Evolutionary conservation across 2,329 filamentous ascomycete genomes (phyloP).

Genomic region (Rhytidhysteron rufulum): DNA sequence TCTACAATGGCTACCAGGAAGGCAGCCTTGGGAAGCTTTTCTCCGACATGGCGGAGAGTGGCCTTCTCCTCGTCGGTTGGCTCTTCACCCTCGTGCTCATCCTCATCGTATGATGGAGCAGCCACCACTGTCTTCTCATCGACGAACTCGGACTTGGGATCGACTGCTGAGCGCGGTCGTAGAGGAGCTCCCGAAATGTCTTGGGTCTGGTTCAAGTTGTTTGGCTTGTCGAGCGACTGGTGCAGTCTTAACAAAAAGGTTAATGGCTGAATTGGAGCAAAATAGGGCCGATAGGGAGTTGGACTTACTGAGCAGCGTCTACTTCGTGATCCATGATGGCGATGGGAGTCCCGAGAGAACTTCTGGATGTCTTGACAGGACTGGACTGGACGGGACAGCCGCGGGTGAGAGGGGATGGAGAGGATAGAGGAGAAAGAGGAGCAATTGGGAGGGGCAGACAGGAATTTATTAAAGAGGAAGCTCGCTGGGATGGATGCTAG

Average conservation of each 20-base stretch:
- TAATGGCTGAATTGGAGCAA: neutral
- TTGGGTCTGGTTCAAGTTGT: conserved; percentile 21
- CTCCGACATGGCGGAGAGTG: conserved; percentile 44
- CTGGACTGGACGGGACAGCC: too few species aligned
- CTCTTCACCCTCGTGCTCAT: conserved; percentile 30
- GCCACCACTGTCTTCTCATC: conserved; percentile 16
- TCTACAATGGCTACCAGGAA: conserved; percentile 49
- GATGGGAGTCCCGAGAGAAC: too few species aligned
- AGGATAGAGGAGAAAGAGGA: too few species aligned
- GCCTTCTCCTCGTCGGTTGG: conserved; percentile 42
- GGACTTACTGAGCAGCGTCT: neutral
- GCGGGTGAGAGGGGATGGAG: too few species aligned
- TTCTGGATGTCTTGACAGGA: too few species aligned
- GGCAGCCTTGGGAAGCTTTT: conserved; percentile 44
- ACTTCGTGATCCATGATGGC: conserved; percentile 1
- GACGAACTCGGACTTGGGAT: conserved; percentile 15
- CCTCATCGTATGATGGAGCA: conserved; percentile 8
- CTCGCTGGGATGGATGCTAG: too few species aligned
- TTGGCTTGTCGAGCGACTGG: conserved; percentile 26
- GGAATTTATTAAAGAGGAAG: too few species aligned
- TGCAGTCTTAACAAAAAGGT: conserved; percentile 18
- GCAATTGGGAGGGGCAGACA: too few species aligned
- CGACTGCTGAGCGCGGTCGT: conserved; percentile 1
- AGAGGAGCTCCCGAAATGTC: conserved; percentile 26
- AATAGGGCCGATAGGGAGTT: neutral